Evolutionary conservation across 129 eudicot species (phyloP), one percentile per base, ranked within the genome.

Genomic region (Mikania micrantha): DNA sequence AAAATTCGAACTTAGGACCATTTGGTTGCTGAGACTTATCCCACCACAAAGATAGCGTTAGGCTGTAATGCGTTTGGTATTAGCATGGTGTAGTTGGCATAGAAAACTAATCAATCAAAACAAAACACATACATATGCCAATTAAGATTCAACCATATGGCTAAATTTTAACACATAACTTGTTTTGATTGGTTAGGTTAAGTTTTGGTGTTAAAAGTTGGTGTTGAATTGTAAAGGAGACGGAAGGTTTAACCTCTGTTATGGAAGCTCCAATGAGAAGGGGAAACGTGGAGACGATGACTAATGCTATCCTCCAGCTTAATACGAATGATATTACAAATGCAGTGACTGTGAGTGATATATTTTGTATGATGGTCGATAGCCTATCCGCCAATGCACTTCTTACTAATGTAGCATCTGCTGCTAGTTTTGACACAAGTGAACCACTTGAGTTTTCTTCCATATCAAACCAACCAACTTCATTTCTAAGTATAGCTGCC

Each of bases 271-370:
- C 91, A 72, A 90, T 79, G 15, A 90, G 76, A 31, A 84, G 81
- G 52, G 97, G 97, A 81, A 78, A 90, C 35, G 86, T 80, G 58
- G 91, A 83, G 17, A 83, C 48, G 17, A 87, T 73, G 32, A 87
- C 92, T 64, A 84, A 67, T 57, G 97, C 85, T 64, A 90, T 65
- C 53, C 95, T 89, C 97, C 97, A 90, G 72, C 95, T 77, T 20
- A 90, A 60, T 11, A 78, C 65, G 71, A 90, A 90, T 7, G 95
- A 82, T 57, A 90, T 81, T 48, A 72, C 86, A 54, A 90, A 87
- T 19, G 97, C 95, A 35, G 89, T 83, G 21, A 79, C 79, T 4
- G 82, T 61, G 15, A 90, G 90, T 0, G 97, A 73, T 19, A 80
- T 56, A 48, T 90, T 90, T 68, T 90, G 97, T 28, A 90, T 81